Percentiles rank a stretch among this genome's conserved stretches.
Evolutionary conservation across 768 basidiomycete species (phyloP).

Genomic region (Sutorius australiensis): DNA sequence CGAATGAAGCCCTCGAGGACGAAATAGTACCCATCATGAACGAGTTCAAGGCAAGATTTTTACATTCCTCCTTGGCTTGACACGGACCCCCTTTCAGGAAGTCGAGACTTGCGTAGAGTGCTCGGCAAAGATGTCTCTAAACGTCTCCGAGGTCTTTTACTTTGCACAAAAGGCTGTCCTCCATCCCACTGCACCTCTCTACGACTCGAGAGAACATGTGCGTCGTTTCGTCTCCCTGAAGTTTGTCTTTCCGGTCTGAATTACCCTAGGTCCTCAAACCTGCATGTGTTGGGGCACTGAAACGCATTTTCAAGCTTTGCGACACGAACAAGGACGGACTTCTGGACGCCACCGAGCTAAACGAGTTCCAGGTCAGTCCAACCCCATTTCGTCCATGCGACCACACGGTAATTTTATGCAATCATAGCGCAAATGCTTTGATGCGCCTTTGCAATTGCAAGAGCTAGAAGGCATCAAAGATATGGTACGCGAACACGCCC

Average conservation of each 20-base stretch:
- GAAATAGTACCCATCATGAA: slow-evolving; percentile 97
- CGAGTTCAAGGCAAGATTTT: slow-evolving; percentile 82
- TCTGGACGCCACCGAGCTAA: slow-evolving; percentile 84
- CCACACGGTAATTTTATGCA: not conserved
- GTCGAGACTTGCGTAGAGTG: slow-evolving; percentile 98
- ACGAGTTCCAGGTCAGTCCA: slow-evolving; percentile 86
- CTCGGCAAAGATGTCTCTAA: slow-evolving; percentile 85
- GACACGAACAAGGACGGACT: slow-evolving; percentile 93
- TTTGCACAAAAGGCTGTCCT: slow-evolving; percentile 98
- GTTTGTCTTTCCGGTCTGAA: slow-evolving; percentile 9
- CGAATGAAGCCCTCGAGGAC: slow-evolving; percentile 89
- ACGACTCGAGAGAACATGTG: slow-evolving; percentile 94
- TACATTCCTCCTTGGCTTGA: not conserved
- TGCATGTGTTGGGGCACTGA: slow-evolving; percentile 81
- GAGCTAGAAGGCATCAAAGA: slow-evolving; percentile 96
- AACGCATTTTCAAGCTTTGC: slow-evolving; percentile 94
- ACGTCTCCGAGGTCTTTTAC: slow-evolving; percentile 96
- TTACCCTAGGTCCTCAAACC: slow-evolving; percentile 79
- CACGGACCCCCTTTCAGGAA: slow-evolving; percentile 54
- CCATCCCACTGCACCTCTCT: slow-evolving; percentile 94
- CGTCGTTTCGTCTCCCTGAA: slow-evolving; percentile 26
- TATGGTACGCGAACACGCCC: slow-evolving; percentile 78
- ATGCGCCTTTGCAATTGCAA: slow-evolving; percentile 84
- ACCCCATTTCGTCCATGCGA: not conserved
- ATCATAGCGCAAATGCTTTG: slow-evolving; percentile 87